phyloP scores from a whole-genome alignment of 768 basidiomycete genomes.

The Lactarius trivialis region DNA sequence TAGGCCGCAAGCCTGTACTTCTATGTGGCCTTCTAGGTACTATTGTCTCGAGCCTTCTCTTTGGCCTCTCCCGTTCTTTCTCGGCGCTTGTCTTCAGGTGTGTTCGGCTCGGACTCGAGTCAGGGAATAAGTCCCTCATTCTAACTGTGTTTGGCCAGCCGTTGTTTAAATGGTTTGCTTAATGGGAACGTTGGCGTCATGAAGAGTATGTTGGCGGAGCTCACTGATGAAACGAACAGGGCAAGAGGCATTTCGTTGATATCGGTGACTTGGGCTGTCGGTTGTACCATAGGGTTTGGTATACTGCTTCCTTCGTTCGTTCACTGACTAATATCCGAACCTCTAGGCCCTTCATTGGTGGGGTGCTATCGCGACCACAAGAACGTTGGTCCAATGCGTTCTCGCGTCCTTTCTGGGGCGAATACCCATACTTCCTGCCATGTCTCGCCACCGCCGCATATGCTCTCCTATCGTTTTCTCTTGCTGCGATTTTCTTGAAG shows the following conservation, averaged over 20 bases:
- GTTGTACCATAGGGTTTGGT: constrained; percentile 2
- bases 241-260: constrained; percentile 35
- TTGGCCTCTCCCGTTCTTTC: not conserved
- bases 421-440: constrained; percentile 27
- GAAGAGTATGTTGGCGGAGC: constrained; percentile 45
- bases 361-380: constrained; percentile 24
- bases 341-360: constrained; percentile 23
- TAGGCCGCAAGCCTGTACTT: not conserved
- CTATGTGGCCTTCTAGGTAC: not conserved
- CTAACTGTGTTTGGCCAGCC: constrained; percentile 48
- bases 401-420: constrained; percentile 22
- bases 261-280: constrained; percentile 25
- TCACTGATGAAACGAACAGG: constrained; percentile 56
- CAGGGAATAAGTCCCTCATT: constrained; percentile 30
- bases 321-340: constrained; percentile 10
- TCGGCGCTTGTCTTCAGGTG: not conserved
- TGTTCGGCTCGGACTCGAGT: not conserved
- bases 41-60: not conserved
- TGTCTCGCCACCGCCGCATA: constrained; percentile 6
- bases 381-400: constrained; percentile 23
- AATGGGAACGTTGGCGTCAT: not conserved
- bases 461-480: not conserved
- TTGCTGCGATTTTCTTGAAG: constrained; percentile 1
- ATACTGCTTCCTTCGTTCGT: not conserved
- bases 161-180: not conserved